These are phyloP conservation scores for Cubamyces sp. DNA, from an alignment of 768 basidiomycete species.

Conservation along the genomic window DNA sequence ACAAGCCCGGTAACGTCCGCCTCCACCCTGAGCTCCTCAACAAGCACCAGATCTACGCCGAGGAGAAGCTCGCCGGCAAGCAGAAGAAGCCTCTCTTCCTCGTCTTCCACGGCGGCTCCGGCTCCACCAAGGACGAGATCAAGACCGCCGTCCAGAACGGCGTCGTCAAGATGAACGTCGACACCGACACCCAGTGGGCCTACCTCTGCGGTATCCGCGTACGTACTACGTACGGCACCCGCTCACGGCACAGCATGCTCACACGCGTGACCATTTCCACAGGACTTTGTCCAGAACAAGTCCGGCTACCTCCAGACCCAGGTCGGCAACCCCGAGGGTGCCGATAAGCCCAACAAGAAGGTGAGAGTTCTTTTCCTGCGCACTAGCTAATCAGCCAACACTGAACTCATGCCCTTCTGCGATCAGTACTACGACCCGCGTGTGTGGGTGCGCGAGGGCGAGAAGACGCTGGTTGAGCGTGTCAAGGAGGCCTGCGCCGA, in stretches of 20 bases:
- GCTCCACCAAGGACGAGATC: constrained; percentile 96
- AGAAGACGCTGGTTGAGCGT: constrained; percentile 86
- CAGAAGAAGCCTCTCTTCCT: constrained; percentile 87
- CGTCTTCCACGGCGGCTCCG: constrained; percentile 99
- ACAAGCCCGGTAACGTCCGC: constrained; percentile 97
- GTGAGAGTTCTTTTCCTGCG: constrained; percentile 37
- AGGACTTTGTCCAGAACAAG: constrained; percentile 89
- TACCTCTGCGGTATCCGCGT: constrained; percentile 87
- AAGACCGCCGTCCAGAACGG: constrained; percentile 87
- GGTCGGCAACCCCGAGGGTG: constrained; percentile 96
- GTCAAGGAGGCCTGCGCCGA: constrained; percentile 95
- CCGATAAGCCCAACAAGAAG: constrained; percentile 99
- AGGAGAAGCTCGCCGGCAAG: constrained; percentile 65
- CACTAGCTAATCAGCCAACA: background rate
- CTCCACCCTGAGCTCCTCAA: constrained; percentile 89
- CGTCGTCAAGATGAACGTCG: constrained; percentile 99
- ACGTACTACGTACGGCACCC: constrained; percentile 25
- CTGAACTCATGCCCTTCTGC: constrained; percentile 2
- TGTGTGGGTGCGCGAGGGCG: constrained; percentile 98
- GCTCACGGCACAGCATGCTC: background rate
- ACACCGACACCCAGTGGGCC: constrained; percentile 77
- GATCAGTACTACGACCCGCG: constrained; percentile 88
- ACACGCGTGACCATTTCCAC: background rate
- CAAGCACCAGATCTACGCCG: constrained; percentile 85
- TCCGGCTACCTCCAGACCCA: constrained; percentile 87